Evolutionary conservation across 768 basidiomycete species (phyloP).

Genomic region (Daedaleopsis sinensis): DNA sequence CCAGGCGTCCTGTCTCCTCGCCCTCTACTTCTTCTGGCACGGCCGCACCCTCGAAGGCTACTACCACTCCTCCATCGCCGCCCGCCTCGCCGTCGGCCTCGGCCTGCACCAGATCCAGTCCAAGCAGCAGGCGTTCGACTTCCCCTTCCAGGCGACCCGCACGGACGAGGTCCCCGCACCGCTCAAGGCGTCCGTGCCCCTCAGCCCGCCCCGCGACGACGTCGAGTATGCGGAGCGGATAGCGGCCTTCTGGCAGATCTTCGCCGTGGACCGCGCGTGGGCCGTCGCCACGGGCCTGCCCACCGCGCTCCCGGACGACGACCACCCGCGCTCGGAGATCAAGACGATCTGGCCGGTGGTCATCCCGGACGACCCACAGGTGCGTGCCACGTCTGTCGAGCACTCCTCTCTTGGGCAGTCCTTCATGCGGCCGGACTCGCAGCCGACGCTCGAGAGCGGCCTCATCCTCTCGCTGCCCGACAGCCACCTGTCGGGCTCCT

Average conservation of each 20-base stretch:
- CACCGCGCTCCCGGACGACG: constrained; percentile 54
- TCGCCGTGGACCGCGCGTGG: constrained; percentile 64
- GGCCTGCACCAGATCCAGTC: constrained; percentile 57
- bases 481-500: constrained; percentile 13
- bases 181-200: constrained; percentile 27
- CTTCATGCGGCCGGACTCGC: neutral
- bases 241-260: constrained; percentile 63
- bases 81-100: constrained; percentile 62
- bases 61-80: constrained; percentile 60
- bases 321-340: constrained; percentile 48
- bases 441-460: constrained; percentile 8
- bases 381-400: constrained; percentile 17
- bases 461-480: constrained; percentile 1
- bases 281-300: constrained; percentile 57
- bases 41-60: constrained; percentile 60
- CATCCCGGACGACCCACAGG: constrained; percentile 25
- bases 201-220: constrained; percentile 40
- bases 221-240: constrained; percentile 51
- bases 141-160: constrained; percentile 18
- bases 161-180: constrained; percentile 13
- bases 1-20: constrained; percentile 61
- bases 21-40: constrained; percentile 62
- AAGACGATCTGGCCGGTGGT: constrained; percentile 54
- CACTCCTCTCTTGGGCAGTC: too few species aligned
- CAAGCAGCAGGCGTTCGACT: constrained; percentile 24